Evolutionary conservation across 306 rosid genomes (phyloP), one percentile per base, ranked within the genome.

Genomic region (Leucaena leucocephala): DNA sequence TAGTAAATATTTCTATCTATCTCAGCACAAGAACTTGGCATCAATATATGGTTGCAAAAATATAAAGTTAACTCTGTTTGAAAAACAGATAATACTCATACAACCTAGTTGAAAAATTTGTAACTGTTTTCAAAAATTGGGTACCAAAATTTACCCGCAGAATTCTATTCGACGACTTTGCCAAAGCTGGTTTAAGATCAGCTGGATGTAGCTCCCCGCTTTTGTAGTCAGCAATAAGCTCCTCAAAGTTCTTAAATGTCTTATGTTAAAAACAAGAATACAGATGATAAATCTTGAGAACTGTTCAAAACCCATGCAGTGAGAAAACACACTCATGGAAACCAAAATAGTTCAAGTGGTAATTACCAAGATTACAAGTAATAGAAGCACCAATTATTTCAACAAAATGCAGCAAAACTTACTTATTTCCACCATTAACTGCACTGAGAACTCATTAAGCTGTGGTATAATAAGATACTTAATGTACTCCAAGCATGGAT

Each of bases 341-440:
- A 68, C 64, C 15, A 62, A 50, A 62, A 50, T 19, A 48, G 49
- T 40, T 33, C 5, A 35, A 27, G 27, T 0, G 27, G 27, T 27
- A 27, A 27, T 27, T 27, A 27, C 27, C 27, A 27, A 27, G 1
- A 27, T 27, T 27, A 27, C 27, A 27, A 27, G 27, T 27, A 27
- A 27, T 27, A 27, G 27, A 27, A 27, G 27, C 27, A 27, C 27
- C 1, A 27, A 27, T 27, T 27, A 27, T 27, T 27, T 27, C 27
- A 27, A 27, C 27, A 27, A 27, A 27, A 27, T 27, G 27, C 27
- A 27, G 27, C 54, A 48, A 71, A 69, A 89, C 97, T 89, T 83
- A 89, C 98, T 85, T 92, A 44, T 89, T 76, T 34, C 98, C 97
- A 19, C 98, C 97, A 76, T 94, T 86, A 44, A 85, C 85, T 7